These are phyloP conservation scores for Starmerella cellae DNA, from an alignment of 805 yeast species.

Conservation along the genomic window DNA sequence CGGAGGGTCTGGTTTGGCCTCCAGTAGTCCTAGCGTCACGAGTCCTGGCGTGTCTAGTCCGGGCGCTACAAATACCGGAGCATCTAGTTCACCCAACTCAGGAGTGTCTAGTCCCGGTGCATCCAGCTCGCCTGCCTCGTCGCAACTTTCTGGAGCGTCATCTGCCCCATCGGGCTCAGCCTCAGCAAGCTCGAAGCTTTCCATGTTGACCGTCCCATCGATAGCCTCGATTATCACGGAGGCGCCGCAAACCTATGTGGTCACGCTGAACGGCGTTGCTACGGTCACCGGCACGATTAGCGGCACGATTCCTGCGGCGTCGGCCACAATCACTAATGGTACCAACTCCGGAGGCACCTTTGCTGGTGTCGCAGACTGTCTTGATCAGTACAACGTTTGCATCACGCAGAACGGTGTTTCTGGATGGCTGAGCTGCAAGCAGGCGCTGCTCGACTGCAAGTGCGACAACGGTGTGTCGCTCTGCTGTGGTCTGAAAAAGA, in stretches of 20 bases:
- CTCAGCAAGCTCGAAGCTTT: too few relatives aligned
- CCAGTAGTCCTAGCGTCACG: too few relatives aligned
- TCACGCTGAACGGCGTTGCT: conserved; percentile 11
- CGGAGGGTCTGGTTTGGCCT: too few relatives aligned
- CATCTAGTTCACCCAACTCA: too few relatives aligned
- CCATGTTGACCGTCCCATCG: conserved; percentile 11
- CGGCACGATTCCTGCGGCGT: conserved; percentile 3
- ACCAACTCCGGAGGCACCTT: conserved; percentile 9
- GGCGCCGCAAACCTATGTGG: conserved; percentile 9
- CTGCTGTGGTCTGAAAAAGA: conserved; percentile 18
- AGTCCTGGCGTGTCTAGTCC: too few relatives aligned
- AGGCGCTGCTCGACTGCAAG: conserved; percentile 20
- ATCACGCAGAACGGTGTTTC: conserved; percentile 4
- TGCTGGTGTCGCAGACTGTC: conserved; percentile 20
- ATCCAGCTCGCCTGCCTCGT: too few relatives aligned
- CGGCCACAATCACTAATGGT: conserved; percentile 11
- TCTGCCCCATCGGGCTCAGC: too few relatives aligned
- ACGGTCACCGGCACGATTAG: conserved; percentile 13
- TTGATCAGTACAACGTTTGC: conserved; percentile 16
- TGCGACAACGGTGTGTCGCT: conserved; percentile 21
- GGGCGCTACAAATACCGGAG: too few relatives aligned
- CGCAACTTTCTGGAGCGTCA: too few relatives aligned
- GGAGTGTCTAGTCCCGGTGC: too few relatives aligned
- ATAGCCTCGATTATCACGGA: conserved; percentile 13
- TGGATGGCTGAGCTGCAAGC: conserved; percentile 17